A percentile compares a stretch with the other conserved stretches of the same genome.
Evolutionary conservation across 164 flowering plant species (phyloP).

Genomic region (Pachysandra terminalis): DNA sequence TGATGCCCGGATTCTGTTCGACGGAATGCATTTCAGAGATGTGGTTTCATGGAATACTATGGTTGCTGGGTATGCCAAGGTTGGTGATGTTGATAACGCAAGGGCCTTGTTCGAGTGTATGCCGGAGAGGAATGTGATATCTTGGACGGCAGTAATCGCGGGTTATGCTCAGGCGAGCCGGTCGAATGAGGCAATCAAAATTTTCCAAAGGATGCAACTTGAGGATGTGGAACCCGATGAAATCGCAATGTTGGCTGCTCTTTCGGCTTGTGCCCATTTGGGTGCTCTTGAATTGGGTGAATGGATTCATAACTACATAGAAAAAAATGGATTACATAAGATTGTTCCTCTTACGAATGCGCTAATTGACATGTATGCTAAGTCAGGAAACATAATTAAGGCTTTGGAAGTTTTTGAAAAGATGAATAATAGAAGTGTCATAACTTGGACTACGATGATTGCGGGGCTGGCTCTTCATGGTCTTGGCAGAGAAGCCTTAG

Average conservation of each 20-base stretch:
- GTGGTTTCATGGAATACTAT: slow-evolving; percentile 56
- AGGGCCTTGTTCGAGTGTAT: slow-evolving; percentile 43
- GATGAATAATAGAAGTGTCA: slow-evolving; percentile 40
- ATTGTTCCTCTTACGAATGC: slow-evolving; percentile 43
- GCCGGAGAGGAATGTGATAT: slow-evolving; percentile 51
- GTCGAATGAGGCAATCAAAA: slow-evolving; percentile 39
- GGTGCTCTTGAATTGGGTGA: slow-evolving; percentile 58
- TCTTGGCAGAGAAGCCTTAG: slow-evolving; percentile 46
- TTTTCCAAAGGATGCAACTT: slow-evolving; percentile 52
- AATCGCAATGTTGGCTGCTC: slow-evolving; percentile 50
- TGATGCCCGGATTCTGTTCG: slow-evolving; percentile 56
- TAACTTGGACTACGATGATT: slow-evolving; percentile 73
- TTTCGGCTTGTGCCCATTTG: slow-evolving; percentile 63
- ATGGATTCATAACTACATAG: slow-evolving; percentile 45
- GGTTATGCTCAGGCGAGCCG: slow-evolving; percentile 47
- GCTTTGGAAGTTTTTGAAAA: slow-evolving; percentile 47
- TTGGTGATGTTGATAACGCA: slow-evolving; percentile 45
- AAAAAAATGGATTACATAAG: slow-evolving; percentile 22
- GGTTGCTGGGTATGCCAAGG: slow-evolving; percentile 49
- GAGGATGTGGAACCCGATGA: slow-evolving; percentile 53
- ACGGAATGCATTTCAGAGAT: slow-evolving; percentile 24
- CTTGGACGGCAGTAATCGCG: slow-evolving; percentile 55
- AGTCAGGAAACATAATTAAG: slow-evolving; percentile 50
- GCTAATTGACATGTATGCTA: slow-evolving; percentile 63
- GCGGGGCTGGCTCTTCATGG: slow-evolving; percentile 64